phyloP scores from a whole-genome alignment of 2,329 filamentous ascomycete genomes.

The Diplodia corticola region DNA sequence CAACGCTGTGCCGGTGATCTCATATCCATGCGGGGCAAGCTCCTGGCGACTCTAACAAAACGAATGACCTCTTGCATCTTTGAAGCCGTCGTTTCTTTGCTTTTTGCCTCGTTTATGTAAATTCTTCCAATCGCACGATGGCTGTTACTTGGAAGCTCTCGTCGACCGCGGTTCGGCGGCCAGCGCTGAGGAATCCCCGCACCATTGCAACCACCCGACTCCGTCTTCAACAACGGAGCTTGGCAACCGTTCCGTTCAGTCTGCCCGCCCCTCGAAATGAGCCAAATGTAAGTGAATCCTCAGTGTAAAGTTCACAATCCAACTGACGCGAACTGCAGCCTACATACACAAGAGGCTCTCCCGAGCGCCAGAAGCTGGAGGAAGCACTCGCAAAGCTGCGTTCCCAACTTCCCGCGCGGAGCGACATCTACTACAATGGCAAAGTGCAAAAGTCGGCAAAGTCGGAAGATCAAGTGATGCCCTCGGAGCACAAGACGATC shows the following conservation, averaged over 20 bases:
- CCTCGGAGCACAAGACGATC: constrained; percentile 60
- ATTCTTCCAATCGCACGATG: constrained; percentile 20
- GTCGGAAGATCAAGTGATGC: constrained; percentile 33
- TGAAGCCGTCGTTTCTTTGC: not conserved
- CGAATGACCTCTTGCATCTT: not conserved
- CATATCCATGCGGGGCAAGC: not conserved
- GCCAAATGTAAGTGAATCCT: constrained; percentile 26
- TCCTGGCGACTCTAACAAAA: not conserved
- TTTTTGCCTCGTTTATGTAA: not conserved
- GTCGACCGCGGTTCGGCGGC: constrained; percentile 23
- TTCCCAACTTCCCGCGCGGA: constrained; percentile 32
- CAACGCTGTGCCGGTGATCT: not conserved
- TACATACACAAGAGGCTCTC: constrained; percentile 33
- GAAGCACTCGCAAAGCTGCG: constrained; percentile 31
- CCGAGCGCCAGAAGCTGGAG: constrained; percentile 32
- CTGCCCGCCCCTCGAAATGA: constrained; percentile 34
- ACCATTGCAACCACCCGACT: not conserved
- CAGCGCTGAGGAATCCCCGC: not conserved
- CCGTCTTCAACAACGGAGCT: constrained; percentile 29
- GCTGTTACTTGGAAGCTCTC: constrained; percentile 27
- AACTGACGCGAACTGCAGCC: constrained; percentile 22
- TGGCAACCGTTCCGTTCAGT: constrained; percentile 34
- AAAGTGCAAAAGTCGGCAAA: constrained; percentile 30
- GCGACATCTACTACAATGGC: constrained; percentile 33
- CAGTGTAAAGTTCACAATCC: not conserved